phyloP scores from a whole-genome alignment of 129 eudicot species.

The Helianthus tuberosus region DNA sequence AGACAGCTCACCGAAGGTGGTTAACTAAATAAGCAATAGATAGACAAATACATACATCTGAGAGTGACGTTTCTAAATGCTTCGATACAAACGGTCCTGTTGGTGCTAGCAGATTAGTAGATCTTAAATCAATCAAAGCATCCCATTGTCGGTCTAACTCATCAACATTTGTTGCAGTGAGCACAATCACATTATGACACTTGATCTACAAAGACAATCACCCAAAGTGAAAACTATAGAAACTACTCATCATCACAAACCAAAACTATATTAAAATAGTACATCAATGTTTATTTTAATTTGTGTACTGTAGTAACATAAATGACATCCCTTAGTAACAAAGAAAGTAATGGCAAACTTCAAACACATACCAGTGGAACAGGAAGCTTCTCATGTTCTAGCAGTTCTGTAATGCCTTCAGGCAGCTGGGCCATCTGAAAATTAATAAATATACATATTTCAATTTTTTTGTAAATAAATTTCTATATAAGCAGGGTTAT shows the following conservation, averaged over 20 bases:
- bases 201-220: slow-evolving; percentile 76
- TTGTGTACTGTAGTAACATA: too few relatives aligned
- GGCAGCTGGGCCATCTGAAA: slow-evolving; percentile 95
- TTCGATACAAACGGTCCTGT: slow-evolving; percentile 59
- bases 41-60: slow-evolving; percentile 60
- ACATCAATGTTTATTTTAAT: too few relatives aligned
- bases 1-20: slow-evolving; percentile 2
- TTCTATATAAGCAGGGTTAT: not conserved
- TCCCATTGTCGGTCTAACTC: slow-evolving; percentile 84
- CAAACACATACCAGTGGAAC: slow-evolving; percentile 76
- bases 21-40: not conserved
- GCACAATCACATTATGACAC: slow-evolving; percentile 84
- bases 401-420: slow-evolving; percentile 88
- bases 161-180: slow-evolving; percentile 67
- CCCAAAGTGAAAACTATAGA: too few relatives aligned
- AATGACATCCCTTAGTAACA: too few relatives aligned
- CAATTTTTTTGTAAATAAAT: not conserved
- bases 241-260: too few relatives aligned
- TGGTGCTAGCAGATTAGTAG: slow-evolving; percentile 45
- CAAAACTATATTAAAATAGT: too few relatives aligned
- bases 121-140: slow-evolving; percentile 56
- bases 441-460: slow-evolving; percentile 10
- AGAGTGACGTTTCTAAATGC: slow-evolving; percentile 55
- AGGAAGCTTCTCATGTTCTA: slow-evolving; percentile 81
- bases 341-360: not conserved